Percentiles rank a stretch among this genome's conserved stretches.
phyloP scores from a whole-genome alignment of 2,329 filamentous ascomycete genomes.

The Pseudogymnoascus sp. region DNA sequence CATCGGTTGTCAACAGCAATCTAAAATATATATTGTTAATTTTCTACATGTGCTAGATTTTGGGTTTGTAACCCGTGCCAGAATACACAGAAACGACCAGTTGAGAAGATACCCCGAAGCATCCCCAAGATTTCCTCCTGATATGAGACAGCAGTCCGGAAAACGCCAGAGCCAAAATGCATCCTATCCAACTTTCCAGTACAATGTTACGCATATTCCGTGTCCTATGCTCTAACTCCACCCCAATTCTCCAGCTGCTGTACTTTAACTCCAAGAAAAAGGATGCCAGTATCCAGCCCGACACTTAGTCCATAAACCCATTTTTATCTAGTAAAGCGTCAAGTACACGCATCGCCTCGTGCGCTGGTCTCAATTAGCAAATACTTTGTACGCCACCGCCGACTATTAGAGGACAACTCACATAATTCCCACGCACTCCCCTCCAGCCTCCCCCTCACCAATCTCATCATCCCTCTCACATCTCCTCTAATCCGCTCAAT shows the following conservation, averaged over 20 bases:
- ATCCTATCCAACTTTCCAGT: background rate
- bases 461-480: conserved; percentile 2
- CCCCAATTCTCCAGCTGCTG: background rate
- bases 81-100: background rate
- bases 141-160: background rate
- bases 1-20: background rate
- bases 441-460: background rate
- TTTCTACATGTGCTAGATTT: background rate
- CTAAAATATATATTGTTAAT: background rate
- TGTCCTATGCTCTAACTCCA: background rate
- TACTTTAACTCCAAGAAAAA: background rate
- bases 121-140: background rate
- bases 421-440: conserved; percentile 10
- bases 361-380: background rate
- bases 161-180: background rate
- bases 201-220: background rate
- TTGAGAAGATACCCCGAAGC: background rate
- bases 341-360: conserved; percentile 12
- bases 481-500: conserved; percentile 3
- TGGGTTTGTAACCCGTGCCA: background rate
- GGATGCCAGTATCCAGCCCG: background rate
- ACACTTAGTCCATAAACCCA: conserved; percentile 11
- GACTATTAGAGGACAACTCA: background rate
- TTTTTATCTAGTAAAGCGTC: conserved; percentile 12
- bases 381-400: background rate